Conservation (phyloP, 495 filamentous ascomycete genomes). For the Lophium mytilinum region DNA sequence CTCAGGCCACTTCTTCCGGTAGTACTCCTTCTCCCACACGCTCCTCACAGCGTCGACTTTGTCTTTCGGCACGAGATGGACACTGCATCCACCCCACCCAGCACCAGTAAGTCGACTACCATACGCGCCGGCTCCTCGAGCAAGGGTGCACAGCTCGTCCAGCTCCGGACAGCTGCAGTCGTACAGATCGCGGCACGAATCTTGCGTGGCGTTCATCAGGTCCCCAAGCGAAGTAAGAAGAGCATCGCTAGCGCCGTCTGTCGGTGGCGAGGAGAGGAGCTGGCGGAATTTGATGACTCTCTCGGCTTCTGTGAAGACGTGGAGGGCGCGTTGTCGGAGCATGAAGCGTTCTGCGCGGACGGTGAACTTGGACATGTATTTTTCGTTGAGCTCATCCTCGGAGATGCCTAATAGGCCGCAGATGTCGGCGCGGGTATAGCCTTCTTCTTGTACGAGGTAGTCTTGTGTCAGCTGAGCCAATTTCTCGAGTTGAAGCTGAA, state of each 20-base stretch:
- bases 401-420: conserved; percentile 60
- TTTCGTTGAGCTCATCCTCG: conserved; percentile 59
- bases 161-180: conserved; percentile 88
- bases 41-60: conserved; percentile 74
- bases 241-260: conserved; percentile 39
- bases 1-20: conserved; percentile 59
- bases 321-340: conserved; percentile 74
- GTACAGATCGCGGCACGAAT: conserved; percentile 73
- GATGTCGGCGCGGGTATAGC: conserved; percentile 85
- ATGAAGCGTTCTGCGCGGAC: conserved; percentile 83
- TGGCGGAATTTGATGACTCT: conserved; percentile 76
- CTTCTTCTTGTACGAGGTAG: conserved; percentile 61
- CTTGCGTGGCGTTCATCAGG: conserved; percentile 82
- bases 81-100: conserved; percentile 93
- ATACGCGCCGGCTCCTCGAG: conserved; percentile 66
- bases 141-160: conserved; percentile 76
- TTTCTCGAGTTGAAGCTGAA: conserved; percentile 59
- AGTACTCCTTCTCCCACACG: conserved; percentile 75
- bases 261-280: conserved; percentile 45
- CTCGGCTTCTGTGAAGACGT: conserved; percentile 84
- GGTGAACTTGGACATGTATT: conserved; percentile 76
- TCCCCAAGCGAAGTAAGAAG: conserved; percentile 67
- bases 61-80: conserved; percentile 81
- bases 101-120: conserved; percentile 87
- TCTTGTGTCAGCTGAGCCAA: conserved; percentile 57